Evolutionary conservation across 331 rosid genomes (phyloP).

Genomic region (Malus hybrid): DNA sequence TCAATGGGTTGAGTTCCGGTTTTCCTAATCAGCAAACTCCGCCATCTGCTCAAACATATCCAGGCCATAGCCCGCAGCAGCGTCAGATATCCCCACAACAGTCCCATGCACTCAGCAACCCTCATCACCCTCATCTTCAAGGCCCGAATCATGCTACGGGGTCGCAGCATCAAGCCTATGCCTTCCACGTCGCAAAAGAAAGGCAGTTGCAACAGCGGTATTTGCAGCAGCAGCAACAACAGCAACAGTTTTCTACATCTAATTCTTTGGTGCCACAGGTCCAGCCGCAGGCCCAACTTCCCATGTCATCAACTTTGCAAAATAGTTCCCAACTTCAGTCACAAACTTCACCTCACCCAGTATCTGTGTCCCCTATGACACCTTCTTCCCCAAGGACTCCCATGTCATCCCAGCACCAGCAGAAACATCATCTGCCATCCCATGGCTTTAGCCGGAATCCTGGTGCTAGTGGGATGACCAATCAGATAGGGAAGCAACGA

Average conservation of each 20-base stretch:
- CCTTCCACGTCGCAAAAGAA: slow-evolving; percentile 55
- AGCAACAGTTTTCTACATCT: slow-evolving; percentile 64
- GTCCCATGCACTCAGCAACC: slow-evolving; percentile 52
- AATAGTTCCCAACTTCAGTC: slow-evolving; percentile 63
- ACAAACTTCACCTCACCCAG: slow-evolving; percentile 66
- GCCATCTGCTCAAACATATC: slow-evolving; percentile 58
- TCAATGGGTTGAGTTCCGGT: slow-evolving; percentile 71
- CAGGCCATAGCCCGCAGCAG: slow-evolving; percentile 75
- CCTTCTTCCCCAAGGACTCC: slow-evolving; percentile 65
- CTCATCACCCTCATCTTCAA: slow-evolving; percentile 74
- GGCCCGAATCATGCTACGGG: slow-evolving; percentile 57
- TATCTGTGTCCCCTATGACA: slow-evolving; percentile 52
- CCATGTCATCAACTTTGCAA: slow-evolving; percentile 57
- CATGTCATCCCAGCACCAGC: slow-evolving; percentile 66
- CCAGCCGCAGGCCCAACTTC: slow-evolving; percentile 62
- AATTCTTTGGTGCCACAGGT: slow-evolving; percentile 58
- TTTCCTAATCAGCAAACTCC: slow-evolving; percentile 70
- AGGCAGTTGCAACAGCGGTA: slow-evolving; percentile 68
- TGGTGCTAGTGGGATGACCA: slow-evolving; percentile 50
- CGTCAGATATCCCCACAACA: slow-evolving; percentile 77
- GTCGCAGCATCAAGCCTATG: slow-evolving; percentile 67
- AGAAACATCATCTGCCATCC: slow-evolving; percentile 73
- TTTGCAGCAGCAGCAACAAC: slow-evolving; percentile 53
- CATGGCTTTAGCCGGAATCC: slow-evolving; percentile 78
- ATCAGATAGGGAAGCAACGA: slow-evolving; percentile 67